A percentile compares a stretch with the other conserved stretches of the same genome.
Evolutionary conservation across 352 stramenopile species (phyloP).

Genomic region (Globisporangium splendens): DNA sequence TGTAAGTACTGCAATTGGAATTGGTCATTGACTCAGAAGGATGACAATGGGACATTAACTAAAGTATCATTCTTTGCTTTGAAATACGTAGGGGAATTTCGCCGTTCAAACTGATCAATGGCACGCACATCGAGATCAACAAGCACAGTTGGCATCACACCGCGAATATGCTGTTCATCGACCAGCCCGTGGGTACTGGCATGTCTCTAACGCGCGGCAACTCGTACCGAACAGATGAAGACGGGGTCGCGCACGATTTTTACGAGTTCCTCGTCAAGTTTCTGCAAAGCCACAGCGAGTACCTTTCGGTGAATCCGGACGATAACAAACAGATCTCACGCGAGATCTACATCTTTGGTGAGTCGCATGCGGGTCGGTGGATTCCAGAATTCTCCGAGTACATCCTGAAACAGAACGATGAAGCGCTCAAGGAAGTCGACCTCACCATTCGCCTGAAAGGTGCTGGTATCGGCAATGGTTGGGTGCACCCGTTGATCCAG

Average conservation of each 20-base stretch:
- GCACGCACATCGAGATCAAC: conserved; percentile 54
- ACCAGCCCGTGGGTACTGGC: conserved; percentile 77
- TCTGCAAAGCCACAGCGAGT: conserved; percentile 80
- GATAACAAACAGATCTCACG: conserved; percentile 45
- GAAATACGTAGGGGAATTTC: conserved; percentile 42
- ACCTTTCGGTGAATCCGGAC: conserved; percentile 42
- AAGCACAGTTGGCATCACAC: conserved; percentile 69
- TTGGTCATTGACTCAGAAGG: too few species aligned
- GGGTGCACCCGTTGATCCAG: conserved; percentile 94
- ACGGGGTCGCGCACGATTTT: conserved; percentile 77
- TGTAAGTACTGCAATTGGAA: conserved; percentile 29
- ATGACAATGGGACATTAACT: not conserved
- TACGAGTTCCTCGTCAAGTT: conserved; percentile 94
- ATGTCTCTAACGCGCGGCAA: conserved; percentile 68
- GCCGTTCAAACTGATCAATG: conserved; percentile 58
- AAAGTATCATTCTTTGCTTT: too few species aligned
- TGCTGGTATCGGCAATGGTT: conserved; percentile 97
- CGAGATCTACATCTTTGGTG: conserved; percentile 93
- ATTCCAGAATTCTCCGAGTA: conserved; percentile 94
- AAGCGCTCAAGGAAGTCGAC: conserved; percentile 9
- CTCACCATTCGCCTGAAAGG: conserved; percentile 74
- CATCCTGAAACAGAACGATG: conserved; percentile 89
- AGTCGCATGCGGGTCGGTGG: conserved; percentile 96
- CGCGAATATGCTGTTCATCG: conserved; percentile 82
- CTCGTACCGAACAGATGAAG: conserved; percentile 46